phyloP scores from a whole-genome alignment of 164 flowering plant species.

The Tetracentron sinense region DNA sequence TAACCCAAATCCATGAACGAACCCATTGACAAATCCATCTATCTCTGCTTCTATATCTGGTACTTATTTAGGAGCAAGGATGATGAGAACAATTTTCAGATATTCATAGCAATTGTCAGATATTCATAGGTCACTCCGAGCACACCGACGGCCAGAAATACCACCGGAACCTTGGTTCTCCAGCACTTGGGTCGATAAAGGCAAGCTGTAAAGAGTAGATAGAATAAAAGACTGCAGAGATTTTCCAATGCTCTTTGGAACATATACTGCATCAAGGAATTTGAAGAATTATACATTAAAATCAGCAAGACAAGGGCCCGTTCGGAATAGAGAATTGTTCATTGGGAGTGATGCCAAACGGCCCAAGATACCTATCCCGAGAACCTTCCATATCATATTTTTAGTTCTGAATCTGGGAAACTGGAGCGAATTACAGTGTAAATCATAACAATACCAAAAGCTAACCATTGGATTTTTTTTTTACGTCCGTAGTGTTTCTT shows the following conservation, averaged over 20 bases:
- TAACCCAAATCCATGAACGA: constrained; percentile 56
- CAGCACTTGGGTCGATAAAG: constrained; percentile 60
- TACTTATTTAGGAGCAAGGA: constrained; percentile 63
- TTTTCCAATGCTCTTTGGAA: constrained; percentile 24
- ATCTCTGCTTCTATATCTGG: constrained; percentile 40
- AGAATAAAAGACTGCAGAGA: constrained; percentile 34
- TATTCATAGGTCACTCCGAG: constrained; percentile 66
- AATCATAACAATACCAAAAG: constrained; percentile 44
- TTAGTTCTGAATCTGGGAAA: constrained; percentile 66
- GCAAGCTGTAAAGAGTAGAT: constrained; percentile 36
- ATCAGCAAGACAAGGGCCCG: constrained; percentile 64
- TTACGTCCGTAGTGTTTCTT: too few relatives aligned
- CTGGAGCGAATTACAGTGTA: constrained; percentile 60
- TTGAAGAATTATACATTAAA: constrained; percentile 45
- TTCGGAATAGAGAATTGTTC: too few relatives aligned
- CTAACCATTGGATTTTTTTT: constrained; percentile 43
- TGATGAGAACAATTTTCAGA: constrained; percentile 71
- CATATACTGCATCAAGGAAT: constrained; percentile 36
- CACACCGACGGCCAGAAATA: constrained; percentile 35
- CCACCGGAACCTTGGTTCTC: constrained; percentile 44
- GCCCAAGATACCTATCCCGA: constrained; percentile 68
- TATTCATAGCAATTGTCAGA: too few relatives aligned
- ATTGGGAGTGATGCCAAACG: too few relatives aligned
- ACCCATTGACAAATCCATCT: constrained; percentile 58
- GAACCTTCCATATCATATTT: constrained; percentile 38